Base-by-base conservation (phyloP, 2,329 filamentous ascomycete genomes). In the Gnomoniopsis smithogilvyi region DNA sequence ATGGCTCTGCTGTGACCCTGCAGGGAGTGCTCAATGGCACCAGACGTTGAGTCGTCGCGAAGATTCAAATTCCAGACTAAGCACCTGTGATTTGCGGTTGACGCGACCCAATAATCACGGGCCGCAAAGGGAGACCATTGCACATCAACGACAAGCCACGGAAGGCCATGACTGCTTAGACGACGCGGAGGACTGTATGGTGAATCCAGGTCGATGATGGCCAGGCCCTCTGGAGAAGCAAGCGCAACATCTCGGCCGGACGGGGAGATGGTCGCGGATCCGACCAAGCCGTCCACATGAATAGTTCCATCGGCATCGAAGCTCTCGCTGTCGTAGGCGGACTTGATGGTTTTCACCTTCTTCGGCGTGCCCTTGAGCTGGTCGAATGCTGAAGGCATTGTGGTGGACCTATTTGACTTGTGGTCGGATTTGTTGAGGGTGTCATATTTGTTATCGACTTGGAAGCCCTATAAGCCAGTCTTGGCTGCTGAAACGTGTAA, bases 141-240 rank as follows among this genome's bases (percentile, higher is more conserved):
- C 33, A 96, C 93, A 73, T 97, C 94, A 12, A 94, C 92, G 6
- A 96, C 93, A 54, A 96, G 87, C 92, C 93, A 97, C n/a, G 91
- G 89, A 47, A 92, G 87, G 57, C 91, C 89, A 73, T 96, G 91
- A 63, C 89, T 89, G 66, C 81, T 83, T 51, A 97, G 81, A 67
- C 92, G 89, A 19, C 92, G 88, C 19, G 94, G 94, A 11, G 90
- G 89, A 61, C 89, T 95, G 70, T 92, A 95, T 1, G 92, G 92
- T 12, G 88, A 92, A 75, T 97, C 93, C 50, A 97, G 80, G 67
- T 97, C 93, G 68, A 97, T 93, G 65, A 97, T 92, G 69, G 94
- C 89, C 57, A 97, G 82, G 50, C 93, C 93, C 68, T 95, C 89
- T 55, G 91, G 91, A 81, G 92, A 96, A 56, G 92, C 94, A 64